phyloP scores from a whole-genome alignment of 2,329 filamentous ascomycete species.

The Diaporthe aspalathi region DNA sequence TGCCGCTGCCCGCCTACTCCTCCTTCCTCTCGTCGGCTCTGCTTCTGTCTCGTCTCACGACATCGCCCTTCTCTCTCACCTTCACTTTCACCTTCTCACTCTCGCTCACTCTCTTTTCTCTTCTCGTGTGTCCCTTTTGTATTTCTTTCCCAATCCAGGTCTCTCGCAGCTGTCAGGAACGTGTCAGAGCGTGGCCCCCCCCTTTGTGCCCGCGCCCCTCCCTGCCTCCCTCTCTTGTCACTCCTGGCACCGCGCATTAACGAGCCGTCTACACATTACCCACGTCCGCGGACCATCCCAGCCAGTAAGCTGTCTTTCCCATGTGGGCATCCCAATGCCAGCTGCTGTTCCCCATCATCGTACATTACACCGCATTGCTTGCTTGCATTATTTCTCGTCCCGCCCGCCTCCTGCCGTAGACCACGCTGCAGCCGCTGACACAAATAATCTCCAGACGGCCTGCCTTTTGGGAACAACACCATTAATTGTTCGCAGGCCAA shows the following conservation, averaged over 20 bases:
- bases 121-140: constrained; percentile 31
- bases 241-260: constrained; percentile 34
- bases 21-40: constrained; percentile 20
- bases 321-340: constrained; percentile 27
- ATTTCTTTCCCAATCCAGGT: constrained; percentile 24
- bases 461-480: constrained; percentile 33
- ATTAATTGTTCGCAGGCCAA: constrained; percentile 31
- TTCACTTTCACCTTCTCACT: neutral
- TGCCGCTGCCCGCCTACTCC: constrained; percentile 1
- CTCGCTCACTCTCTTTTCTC: constrained; percentile 22
- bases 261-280: constrained; percentile 31
- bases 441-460: constrained; percentile 40
- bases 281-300: constrained; percentile 10
- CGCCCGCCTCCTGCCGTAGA: constrained; percentile 32
- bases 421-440: constrained; percentile 38
- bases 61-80: constrained; percentile 13
- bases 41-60: constrained; percentile 31
- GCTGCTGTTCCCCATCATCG: constrained; percentile 36
- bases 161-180: constrained; percentile 29
- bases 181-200: constrained; percentile 19
- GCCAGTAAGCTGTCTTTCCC: constrained; percentile 37
- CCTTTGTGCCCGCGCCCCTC: neutral
- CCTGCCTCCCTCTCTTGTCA: constrained; percentile 21
- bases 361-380: constrained; percentile 39
- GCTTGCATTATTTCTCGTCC: constrained; percentile 39